A percentile compares a stretch with the other conserved stretches of the same genome.
Evolutionary conservation across 371 early-diverging fungal genomes (phyloP).

Genomic region (Zychaea mexicana): DNA sequence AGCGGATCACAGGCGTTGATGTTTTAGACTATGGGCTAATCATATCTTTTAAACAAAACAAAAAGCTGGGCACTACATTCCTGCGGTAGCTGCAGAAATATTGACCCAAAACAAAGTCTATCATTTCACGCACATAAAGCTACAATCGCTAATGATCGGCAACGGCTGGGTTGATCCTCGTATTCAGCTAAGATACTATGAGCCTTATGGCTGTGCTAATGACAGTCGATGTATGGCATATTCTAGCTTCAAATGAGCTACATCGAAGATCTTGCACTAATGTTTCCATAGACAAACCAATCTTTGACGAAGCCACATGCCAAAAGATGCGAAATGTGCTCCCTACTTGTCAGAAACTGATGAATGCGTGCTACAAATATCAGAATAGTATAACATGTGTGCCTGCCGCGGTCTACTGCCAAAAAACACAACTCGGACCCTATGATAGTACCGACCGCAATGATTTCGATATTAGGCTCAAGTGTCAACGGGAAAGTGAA

Average conservation of each 20-base stretch:
- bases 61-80: constrained; percentile 76
- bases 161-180: constrained; percentile 89
- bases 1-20: neutral
- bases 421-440: constrained; percentile 60
- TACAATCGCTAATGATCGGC: constrained; percentile 79
- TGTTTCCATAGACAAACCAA: neutral
- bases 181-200: constrained; percentile 84
- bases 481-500: constrained; percentile 33
- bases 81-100: constrained; percentile 74
- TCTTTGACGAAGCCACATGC: constrained; percentile 61
- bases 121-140: constrained; percentile 32
- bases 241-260: neutral
- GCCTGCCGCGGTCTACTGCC: constrained; percentile 83
- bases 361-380: constrained; percentile 82
- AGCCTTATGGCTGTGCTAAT: constrained; percentile 78
- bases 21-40: neutral
- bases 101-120: constrained; percentile 26
- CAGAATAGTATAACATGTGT: constrained; percentile 74
- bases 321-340: constrained; percentile 67
- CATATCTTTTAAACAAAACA: neutral
- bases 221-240: constrained; percentile 7
- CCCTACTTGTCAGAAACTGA: constrained; percentile 73
- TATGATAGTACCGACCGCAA: constrained; percentile 67
- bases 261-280: neutral
- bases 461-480: constrained; percentile 68